Conservation (phyloP, 495 filamentous ascomycete genomes). For the Niebla homalea region DNA sequence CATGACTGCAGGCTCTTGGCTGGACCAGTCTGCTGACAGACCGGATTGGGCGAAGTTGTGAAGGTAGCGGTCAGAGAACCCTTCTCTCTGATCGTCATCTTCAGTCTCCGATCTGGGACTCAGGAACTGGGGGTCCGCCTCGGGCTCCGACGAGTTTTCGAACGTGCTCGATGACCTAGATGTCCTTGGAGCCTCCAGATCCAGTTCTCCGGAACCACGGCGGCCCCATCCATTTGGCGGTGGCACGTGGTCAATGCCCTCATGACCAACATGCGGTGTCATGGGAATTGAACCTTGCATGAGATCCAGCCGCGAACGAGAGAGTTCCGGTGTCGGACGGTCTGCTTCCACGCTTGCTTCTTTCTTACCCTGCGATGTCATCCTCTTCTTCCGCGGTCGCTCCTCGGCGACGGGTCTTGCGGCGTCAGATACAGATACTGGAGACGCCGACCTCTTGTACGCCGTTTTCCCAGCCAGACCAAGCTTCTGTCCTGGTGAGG, state of each 20-base stretch:
- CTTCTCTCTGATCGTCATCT: neutral
- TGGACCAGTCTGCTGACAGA: slow-evolving; percentile 1
- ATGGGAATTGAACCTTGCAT: slow-evolving; percentile 19
- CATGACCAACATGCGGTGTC: slow-evolving; percentile 5
- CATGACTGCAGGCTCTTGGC: slow-evolving; percentile 1
- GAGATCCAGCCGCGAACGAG: slow-evolving; percentile 9
- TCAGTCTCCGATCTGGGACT: slow-evolving; percentile 14
- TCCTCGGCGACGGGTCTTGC: slow-evolving; percentile 18
- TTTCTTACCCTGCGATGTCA: slow-evolving; percentile 1
- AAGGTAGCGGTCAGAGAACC: neutral
- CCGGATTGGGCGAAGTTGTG: slow-evolving; percentile 6
- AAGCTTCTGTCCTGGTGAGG: neutral
- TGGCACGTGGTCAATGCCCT: slow-evolving; percentile 13
- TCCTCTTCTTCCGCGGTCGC: slow-evolving; percentile 11
- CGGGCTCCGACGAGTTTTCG: neutral
- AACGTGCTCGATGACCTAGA: slow-evolving; percentile 6
- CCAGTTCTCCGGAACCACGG: slow-evolving; percentile 13
- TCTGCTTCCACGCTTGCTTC: neutral
- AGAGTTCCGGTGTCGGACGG: slow-evolving; percentile 1
- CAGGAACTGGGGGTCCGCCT: slow-evolving; percentile 9
- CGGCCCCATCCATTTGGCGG: slow-evolving; percentile 5
- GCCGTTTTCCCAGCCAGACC: neutral
- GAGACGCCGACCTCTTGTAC: slow-evolving; percentile 37
- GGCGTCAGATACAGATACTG: slow-evolving; percentile 45
- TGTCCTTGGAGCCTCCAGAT: slow-evolving; percentile 19